These are phyloP conservation scores for Hygrophila difformis DNA, from an alignment of 257 asterid genomes.

Conservation along the genomic window DNA sequence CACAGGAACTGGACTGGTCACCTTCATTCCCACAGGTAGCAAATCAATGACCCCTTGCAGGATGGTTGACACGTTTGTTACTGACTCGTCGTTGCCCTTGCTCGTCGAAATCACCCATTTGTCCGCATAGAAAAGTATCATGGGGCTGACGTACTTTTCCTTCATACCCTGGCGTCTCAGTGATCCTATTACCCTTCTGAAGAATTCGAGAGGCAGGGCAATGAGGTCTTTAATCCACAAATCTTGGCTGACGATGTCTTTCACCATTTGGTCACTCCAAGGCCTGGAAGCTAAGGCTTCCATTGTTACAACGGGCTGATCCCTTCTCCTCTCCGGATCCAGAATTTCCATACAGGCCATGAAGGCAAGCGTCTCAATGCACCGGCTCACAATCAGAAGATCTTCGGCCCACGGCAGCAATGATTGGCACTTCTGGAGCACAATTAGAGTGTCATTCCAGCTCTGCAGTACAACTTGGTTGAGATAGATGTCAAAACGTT, in stretches of 20 bases:
- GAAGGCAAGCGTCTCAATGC: slow-evolving; percentile 75
- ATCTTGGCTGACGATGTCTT: slow-evolving; percentile 35
- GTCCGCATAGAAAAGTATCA: slow-evolving; percentile 46
- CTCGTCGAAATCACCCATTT: slow-evolving; percentile 26
- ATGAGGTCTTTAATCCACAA: slow-evolving; percentile 60
- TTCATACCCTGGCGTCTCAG: slow-evolving; percentile 72
- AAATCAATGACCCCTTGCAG: slow-evolving; percentile 44
- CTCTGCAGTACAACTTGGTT: slow-evolving; percentile 67
- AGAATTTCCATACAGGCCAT: slow-evolving; percentile 92
- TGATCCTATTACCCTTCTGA: slow-evolving; percentile 55
- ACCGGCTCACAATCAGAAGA: slow-evolving; percentile 55
- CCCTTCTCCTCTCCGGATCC: slow-evolving; percentile 68
- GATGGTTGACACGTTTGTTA: slow-evolving; percentile 13
- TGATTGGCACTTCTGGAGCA: slow-evolving; percentile 45
- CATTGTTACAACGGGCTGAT: slow-evolving; percentile 39
- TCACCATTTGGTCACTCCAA: slow-evolving; percentile 31
- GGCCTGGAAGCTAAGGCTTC: slow-evolving; percentile 34
- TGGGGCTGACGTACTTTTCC: slow-evolving; percentile 64
- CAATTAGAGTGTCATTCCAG: slow-evolving; percentile 59
- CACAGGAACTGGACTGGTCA: slow-evolving; percentile 42
- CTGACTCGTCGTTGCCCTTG: slow-evolving; percentile 13
- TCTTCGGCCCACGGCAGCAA: slow-evolving; percentile 61
- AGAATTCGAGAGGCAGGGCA: slow-evolving; percentile 49
- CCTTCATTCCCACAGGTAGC: slow-evolving; percentile 38
- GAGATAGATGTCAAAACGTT: slow-evolving; percentile 58